These are phyloP conservation scores for Ascochyta clinopodiicola DNA, from an alignment of 2,329 filamentous ascomycete genomes.

Conservation along the genomic window DNA sequence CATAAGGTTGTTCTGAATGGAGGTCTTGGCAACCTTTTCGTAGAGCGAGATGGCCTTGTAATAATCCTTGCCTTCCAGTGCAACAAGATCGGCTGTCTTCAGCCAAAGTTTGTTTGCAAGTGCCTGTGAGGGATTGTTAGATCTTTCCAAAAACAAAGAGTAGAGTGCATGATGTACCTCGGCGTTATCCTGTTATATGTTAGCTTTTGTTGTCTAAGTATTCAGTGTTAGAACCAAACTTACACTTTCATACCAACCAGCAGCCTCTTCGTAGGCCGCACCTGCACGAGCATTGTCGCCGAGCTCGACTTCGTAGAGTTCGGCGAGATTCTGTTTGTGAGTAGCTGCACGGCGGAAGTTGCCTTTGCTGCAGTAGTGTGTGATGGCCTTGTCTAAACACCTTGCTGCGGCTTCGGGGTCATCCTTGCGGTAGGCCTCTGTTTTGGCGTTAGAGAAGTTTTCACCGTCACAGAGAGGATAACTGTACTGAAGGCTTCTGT, in stretches of 20 bases:
- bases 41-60: constrained; percentile 59
- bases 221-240: constrained; percentile 12
- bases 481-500: constrained; percentile 79
- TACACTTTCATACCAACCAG: constrained; percentile 78
- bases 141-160: constrained; percentile 21
- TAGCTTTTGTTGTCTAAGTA: constrained; percentile 15
- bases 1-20: constrained; percentile 81
- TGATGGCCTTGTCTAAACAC: constrained; percentile 79
- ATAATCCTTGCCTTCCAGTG: constrained; percentile 80
- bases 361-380: constrained; percentile 85
- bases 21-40: constrained; percentile 80
- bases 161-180: constrained; percentile 33
- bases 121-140: constrained; percentile 49
- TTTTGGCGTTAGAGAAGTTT: constrained; percentile 15
- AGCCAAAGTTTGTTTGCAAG: constrained; percentile 93
- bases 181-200: constrained; percentile 43
- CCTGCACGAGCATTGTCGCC: constrained; percentile 79
- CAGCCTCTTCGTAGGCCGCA: constrained; percentile 83
- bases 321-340: constrained; percentile 86
- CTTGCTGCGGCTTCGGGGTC: constrained; percentile 82
- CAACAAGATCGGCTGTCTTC: constrained; percentile 88
- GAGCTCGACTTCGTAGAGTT: constrained; percentile 83
- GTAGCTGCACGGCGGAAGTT: constrained; percentile 91
- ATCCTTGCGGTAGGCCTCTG: constrained; percentile 82
- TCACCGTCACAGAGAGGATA: neutral